phyloP scores from a whole-genome alignment of 805 yeast genomes.

The Yarrowia divulgata region DNA sequence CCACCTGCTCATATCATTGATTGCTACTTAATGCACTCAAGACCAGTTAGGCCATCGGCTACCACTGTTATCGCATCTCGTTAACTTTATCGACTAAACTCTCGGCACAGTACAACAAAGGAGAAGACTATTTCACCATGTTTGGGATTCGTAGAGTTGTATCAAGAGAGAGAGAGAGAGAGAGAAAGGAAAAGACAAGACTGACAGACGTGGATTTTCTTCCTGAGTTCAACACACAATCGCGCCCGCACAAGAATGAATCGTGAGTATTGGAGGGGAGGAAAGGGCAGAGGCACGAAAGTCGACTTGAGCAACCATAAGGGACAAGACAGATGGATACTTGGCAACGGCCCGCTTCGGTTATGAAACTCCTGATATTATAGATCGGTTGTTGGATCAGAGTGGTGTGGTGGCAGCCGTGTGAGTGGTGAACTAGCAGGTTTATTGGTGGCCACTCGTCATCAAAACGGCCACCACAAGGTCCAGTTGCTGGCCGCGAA shows the following conservation, averaged over 20 bases:
- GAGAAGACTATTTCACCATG: not conserved
- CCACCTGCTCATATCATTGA: not conserved
- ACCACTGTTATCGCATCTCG: constrained; percentile 24
- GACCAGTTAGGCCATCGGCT: not conserved
- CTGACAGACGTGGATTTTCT: not conserved
- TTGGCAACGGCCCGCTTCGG: not conserved
- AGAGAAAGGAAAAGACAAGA: no score
- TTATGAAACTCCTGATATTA: no score
- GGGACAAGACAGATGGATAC: not conserved
- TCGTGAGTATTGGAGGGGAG: constrained; percentile 10
- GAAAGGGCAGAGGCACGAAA: no score
- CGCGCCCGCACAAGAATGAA: constrained; percentile 13
- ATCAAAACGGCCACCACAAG: no score
- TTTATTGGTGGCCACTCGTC: no score
- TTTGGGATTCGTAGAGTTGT: constrained; percentile 7
- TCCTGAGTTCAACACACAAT: not conserved
- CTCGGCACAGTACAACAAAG: constrained; percentile 17
- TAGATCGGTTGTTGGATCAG: not conserved
- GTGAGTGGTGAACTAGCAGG: not conserved
- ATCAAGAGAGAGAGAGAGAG: not conserved
- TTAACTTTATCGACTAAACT: constrained; percentile 29
- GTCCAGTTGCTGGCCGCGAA: no score
- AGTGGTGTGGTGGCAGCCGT: not conserved
- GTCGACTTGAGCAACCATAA: no score
- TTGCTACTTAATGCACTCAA: constrained; percentile 25